Evolutionary conservation across 306 rosid genomes (phyloP).

Genomic region (Oemleria cerasiformis): DNA sequence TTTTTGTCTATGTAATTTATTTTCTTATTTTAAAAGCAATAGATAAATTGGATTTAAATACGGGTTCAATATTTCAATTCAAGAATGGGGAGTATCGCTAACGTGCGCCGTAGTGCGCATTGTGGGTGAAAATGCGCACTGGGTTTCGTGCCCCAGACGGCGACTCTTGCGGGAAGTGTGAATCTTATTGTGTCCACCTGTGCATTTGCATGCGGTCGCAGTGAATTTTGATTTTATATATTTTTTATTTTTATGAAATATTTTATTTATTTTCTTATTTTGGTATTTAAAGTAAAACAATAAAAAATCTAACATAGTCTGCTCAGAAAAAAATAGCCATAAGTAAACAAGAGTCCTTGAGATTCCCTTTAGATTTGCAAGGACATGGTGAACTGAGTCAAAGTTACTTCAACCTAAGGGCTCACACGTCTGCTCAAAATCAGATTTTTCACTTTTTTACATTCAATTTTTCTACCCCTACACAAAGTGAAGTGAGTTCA

Average conservation of each 20-base stretch:
- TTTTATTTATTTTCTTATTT: neutral
- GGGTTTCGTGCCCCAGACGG: constrained; percentile 33
- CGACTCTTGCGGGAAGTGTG: neutral
- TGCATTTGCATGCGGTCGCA: constrained; percentile 7
- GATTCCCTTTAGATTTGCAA: neutral
- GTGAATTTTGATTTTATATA: neutral
- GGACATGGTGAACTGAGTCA: neutral
- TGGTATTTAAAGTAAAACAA: neutral
- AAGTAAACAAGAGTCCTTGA: too few species aligned
- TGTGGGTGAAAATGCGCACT: constrained; percentile 25
- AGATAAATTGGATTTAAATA: constrained; percentile 11
- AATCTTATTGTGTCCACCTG: constrained; percentile 22
- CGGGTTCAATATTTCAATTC: constrained; percentile 21
- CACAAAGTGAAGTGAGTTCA: too few species aligned
- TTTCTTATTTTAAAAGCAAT: neutral
- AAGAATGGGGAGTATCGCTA: constrained; percentile 27
- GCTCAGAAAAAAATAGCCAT: too few species aligned
- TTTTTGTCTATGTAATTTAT: neutral
- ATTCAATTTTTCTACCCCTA: neutral
- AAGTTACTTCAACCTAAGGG: neutral
- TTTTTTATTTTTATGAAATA: neutral
- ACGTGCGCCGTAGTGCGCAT: constrained; percentile 39
- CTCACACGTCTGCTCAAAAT: neutral
- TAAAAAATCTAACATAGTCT: neutral
- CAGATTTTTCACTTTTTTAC: neutral